Evolutionary conservation across 2,329 filamentous ascomycete genomes (phyloP).

Genomic region (Lachnellula hyalina): DNA sequence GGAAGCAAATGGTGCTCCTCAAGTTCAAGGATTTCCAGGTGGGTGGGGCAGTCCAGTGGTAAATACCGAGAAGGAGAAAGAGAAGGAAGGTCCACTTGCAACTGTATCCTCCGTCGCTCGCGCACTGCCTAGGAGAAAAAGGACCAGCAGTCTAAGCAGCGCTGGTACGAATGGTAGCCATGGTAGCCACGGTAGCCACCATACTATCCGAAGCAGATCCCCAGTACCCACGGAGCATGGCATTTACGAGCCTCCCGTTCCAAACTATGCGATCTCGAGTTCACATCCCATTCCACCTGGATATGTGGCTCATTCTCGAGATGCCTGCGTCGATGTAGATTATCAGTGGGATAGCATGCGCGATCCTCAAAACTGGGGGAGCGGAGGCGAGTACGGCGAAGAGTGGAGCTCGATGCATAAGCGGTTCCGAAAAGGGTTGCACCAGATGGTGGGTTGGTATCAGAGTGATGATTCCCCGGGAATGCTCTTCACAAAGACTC

Average conservation of each 20-base stretch:
- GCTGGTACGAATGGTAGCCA: constrained; percentile 21
- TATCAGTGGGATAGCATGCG: constrained; percentile 95
- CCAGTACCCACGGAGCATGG: constrained; percentile 23
- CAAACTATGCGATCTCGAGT: constrained; percentile 75
- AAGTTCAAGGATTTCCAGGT: constrained; percentile 33
- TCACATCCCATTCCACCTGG: constrained; percentile 79
- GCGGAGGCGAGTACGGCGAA: constrained; percentile 82
- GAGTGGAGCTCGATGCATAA: constrained; percentile 97
- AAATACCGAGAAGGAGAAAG: constrained; percentile 21
- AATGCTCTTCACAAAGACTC: constrained; percentile 44
- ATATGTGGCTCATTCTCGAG: constrained; percentile 84
- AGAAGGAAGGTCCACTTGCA: constrained; percentile 21
- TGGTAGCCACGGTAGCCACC: constrained; percentile 9
- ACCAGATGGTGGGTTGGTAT: constrained; percentile 82
- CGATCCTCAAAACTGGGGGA: constrained; percentile 72
- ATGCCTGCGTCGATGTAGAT: constrained; percentile 81
- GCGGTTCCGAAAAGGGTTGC: constrained; percentile 74
- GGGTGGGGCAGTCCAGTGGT: constrained; percentile 32
- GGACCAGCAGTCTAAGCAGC: constrained; percentile 31
- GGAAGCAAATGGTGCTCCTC: constrained; percentile 27
- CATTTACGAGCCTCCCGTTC: constrained; percentile 69
- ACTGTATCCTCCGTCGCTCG: constrained; percentile 23
- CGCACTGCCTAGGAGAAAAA: constrained; percentile 27
- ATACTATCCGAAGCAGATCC: constrained; percentile 11
- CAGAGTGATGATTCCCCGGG: constrained; percentile 47